Evolutionary conservation across 2,329 filamentous ascomycete genomes (phyloP).

Genomic region (Fusarium ambrosium): DNA sequence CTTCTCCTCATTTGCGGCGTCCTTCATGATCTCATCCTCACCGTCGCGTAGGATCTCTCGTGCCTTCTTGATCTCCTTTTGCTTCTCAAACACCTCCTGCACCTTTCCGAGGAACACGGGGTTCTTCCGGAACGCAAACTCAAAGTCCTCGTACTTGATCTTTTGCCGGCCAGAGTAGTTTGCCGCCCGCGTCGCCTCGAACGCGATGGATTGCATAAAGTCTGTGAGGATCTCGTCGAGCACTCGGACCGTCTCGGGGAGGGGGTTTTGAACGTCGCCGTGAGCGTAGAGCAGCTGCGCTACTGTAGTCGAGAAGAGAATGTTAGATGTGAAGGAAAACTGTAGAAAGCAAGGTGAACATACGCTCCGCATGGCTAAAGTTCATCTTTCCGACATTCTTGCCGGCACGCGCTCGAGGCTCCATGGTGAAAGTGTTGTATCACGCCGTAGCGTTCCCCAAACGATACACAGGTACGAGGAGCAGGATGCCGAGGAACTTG

Average conservation of each 20-base stretch:
- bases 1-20: conserved; percentile 61
- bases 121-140: conserved; percentile 91
- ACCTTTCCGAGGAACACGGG: conserved; percentile 89
- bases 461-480: not conserved
- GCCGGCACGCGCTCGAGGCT: conserved; percentile 81
- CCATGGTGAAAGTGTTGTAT: conserved; percentile 66
- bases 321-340: not conserved
- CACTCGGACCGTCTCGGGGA: conserved; percentile 86
- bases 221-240: conserved; percentile 97
- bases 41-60: conserved; percentile 81
- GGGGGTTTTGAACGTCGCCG: conserved; percentile 82
- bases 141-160: conserved; percentile 98
- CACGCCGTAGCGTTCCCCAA: conserved; percentile 20
- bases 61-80: conserved; percentile 86
- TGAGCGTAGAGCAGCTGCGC: conserved; percentile 82
- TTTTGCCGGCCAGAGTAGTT: conserved; percentile 92
- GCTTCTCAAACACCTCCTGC: conserved; percentile 89
- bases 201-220: conserved; percentile 94
- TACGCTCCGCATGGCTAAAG: conserved; percentile 80
- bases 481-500: not conserved
- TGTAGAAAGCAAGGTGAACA: conserved; percentile 43
- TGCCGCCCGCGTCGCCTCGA: conserved; percentile 87
- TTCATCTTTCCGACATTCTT: conserved; percentile 89
- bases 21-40: conserved; percentile 70
- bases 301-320: conserved; percentile 61